Percentiles rank a stretch among this genome's conserved stretches.
Evolutionary conservation across 306 rosid species (phyloP).

Genomic region (Leucaena leucocephala): DNA sequence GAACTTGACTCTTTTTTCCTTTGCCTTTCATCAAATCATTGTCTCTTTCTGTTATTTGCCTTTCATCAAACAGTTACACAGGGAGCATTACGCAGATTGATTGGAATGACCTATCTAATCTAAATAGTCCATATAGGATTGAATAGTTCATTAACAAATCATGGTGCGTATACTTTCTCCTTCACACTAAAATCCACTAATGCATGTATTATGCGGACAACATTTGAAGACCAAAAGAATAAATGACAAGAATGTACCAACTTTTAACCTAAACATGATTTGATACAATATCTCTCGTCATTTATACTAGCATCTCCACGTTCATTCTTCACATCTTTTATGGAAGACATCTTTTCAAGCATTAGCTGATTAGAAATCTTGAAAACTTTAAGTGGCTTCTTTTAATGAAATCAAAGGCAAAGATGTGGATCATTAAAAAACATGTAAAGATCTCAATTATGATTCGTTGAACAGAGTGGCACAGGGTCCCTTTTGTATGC

Average conservation of each 20-base stretch:
- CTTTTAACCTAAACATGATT: conserved; percentile 40
- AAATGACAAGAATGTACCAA: conserved; percentile 26
- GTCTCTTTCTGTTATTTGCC: background rate
- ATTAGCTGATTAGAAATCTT: background rate
- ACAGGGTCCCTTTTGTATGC: background rate
- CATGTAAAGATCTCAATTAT: background rate
- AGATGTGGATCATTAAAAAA: background rate
- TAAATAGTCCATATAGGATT: conserved; percentile 3
- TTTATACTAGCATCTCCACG: conserved; percentile 36
- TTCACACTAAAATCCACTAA: conserved; percentile 3
- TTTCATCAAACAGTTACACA: conserved; percentile 3
- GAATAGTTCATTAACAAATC: background rate
- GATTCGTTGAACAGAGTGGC: background rate
- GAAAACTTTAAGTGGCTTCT: conserved; percentile 17
- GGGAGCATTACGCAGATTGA: background rate
- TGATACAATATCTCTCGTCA: conserved; percentile 33
- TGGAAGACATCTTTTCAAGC: background rate
- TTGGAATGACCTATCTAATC: conserved; percentile 4
- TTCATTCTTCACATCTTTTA: conserved; percentile 41
- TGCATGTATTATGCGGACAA: conserved; percentile 29
- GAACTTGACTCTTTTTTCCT: background rate
- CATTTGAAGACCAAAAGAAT: conserved; percentile 37
- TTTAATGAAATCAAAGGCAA: conserved; percentile 32
- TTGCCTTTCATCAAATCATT: background rate
- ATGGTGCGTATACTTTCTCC: background rate